Percentiles rank a stretch among this genome's conserved stretches.
Conservation (phyloP, 352 stramenopile species). For the Globisporangium echinulatum region DNA sequence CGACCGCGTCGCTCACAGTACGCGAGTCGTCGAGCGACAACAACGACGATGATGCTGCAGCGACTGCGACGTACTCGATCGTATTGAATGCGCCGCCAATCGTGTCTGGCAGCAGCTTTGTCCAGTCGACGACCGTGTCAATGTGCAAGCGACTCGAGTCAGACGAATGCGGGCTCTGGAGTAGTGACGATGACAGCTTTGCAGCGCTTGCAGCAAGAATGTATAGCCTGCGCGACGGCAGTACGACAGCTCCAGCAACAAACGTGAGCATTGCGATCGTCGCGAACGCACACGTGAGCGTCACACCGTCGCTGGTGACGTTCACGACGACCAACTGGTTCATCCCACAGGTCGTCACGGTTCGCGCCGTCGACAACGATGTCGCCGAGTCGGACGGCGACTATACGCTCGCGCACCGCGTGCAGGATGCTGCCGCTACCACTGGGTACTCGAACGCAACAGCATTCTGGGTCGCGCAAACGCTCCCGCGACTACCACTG, state of each 20-base stretch:
- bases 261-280: constrained; percentile 62
- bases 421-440: constrained; percentile 31
- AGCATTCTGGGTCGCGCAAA: constrained; percentile 49
- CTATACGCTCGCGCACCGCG: constrained; percentile 41
- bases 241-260: background rate
- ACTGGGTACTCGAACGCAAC: constrained; percentile 39
- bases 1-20: constrained; percentile 26
- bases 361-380: constrained; percentile 38
- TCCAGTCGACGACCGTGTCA: constrained; percentile 9
- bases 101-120: background rate
- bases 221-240: constrained; percentile 14
- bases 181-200: constrained; percentile 15
- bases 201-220: constrained; percentile 19
- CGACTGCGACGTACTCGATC: constrained; percentile 34
- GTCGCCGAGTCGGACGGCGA: constrained; percentile 30
- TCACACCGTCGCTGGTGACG: constrained; percentile 51
- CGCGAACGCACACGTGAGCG: constrained; percentile 33
- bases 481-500: constrained; percentile 15
- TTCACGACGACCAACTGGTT: constrained; percentile 65
- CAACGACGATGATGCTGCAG: constrained; percentile 1
- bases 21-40: constrained; percentile 14
- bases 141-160: constrained; percentile 28
- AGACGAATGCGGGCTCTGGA: constrained; percentile 45
- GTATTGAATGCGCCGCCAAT: constrained; percentile 61
- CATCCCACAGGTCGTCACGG: constrained; percentile 40